Base-by-base conservation (phyloP, 306 rosid species). In the Corylus avellana region DNA sequence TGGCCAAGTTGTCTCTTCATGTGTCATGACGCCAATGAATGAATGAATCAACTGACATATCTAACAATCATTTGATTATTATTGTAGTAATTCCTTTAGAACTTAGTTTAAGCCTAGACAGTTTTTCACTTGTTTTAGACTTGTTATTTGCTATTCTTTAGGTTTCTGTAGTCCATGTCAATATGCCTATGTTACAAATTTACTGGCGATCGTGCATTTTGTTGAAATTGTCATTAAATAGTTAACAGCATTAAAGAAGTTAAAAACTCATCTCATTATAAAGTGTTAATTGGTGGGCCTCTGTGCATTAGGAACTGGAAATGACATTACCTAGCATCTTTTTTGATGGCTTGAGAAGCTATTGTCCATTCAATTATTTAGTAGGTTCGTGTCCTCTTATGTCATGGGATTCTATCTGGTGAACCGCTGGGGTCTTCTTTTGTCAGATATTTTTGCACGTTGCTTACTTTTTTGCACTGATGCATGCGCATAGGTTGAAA, bases 401-500 rank as follows among this genome's bases (percentile, higher is more conserved):
- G 37, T 63, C 70, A 14, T 35, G 16, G 29, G 39, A 62, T 62
- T 35, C 39, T 27, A 16, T 67, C 49, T 67, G 17, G 32, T 42
- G 3, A 20, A 42, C 3, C 16, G 25, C 7, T 47, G 6, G 12
- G 5, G 22, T 53, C 56, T n/a, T 51, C 75, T 72, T 25, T 17
- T 13, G 39, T 35, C 53, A 27, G 12, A 57, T 39, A 32, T 50
- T 37, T 62, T 77, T 64, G 39, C 48, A 20, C 44, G 54, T 59
- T 47, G 69, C 73, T 55, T 73, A 69, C 39, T 11, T 79, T 83
- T 51, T 71, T 14, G 16, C 76, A 42, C 73, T 79, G 73, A 50
- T 79, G 35, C 58, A 14, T 78, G 73, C 77, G 64, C 81, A 87
- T 83, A 95, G 99, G 99, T 95, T 75, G 99, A 95, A 86, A 95